Percentiles rank a stretch among this genome's conserved stretches.
Evolutionary conservation across 2,329 filamentous ascomycete genomes (phyloP).

Genomic region (Talaromyces sp.): DNA sequence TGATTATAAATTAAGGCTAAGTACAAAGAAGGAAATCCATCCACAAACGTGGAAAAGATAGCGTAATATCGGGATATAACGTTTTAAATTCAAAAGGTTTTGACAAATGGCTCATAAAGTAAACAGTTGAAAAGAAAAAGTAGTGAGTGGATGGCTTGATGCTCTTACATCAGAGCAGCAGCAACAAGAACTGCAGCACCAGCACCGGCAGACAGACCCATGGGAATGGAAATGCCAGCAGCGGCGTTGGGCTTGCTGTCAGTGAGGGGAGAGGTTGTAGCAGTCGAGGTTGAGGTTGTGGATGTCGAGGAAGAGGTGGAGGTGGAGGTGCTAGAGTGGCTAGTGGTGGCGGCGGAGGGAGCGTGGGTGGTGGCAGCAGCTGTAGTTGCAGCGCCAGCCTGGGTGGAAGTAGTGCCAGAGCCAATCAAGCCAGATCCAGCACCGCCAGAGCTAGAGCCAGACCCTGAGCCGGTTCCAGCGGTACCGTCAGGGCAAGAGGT

Average conservation of each 20-base stretch:
- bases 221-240: constrained; percentile 8
- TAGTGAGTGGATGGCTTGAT: background rate
- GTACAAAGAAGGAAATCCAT: background rate
- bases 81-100: background rate
- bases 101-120: background rate
- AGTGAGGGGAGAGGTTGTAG: background rate
- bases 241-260: background rate
- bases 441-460: constrained; percentile 5
- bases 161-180: constrained; percentile 10
- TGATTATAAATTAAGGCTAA: background rate
- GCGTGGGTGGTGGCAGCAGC: background rate
- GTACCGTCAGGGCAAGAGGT: constrained; percentile 3
- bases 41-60: background rate
- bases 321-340: background rate
- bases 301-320: background rate
- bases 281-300: background rate
- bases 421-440: constrained; percentile 7
- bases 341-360: background rate
- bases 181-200: constrained; percentile 12
- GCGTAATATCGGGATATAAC: background rate
- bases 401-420: constrained; percentile 1
- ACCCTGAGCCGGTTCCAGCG: constrained; percentile 2
- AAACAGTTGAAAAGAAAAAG: background rate
- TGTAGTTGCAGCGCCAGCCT: background rate
- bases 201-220: constrained; percentile 1